phyloP scores from a whole-genome alignment of 148 eudicot species.

The Diospyros lotus region DNA sequence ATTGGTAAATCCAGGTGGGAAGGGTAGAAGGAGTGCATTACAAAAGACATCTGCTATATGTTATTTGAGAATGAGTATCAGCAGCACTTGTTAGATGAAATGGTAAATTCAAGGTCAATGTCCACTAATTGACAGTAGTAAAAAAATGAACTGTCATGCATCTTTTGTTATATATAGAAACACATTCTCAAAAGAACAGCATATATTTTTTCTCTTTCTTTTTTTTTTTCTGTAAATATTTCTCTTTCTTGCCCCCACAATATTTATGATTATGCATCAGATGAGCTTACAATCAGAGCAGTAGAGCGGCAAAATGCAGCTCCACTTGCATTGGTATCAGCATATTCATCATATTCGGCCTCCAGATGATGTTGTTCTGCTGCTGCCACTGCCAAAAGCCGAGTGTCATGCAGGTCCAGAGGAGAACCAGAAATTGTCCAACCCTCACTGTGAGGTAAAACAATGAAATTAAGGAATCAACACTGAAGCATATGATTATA shows the following conservation, averaged over 20 bases:
- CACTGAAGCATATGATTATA: background rate
- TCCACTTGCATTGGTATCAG: constrained; percentile 70
- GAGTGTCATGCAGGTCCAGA: constrained; percentile 69
- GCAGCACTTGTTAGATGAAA: background rate
- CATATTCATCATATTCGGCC: constrained; percentile 79
- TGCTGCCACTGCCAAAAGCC: constrained; percentile 75
- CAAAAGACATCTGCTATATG: no score
- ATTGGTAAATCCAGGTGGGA: no score
- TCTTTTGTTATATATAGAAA: background rate
- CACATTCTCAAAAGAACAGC: no score
- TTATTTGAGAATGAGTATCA: background rate
- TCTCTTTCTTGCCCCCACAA: background rate
- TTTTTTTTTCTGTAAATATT: background rate
- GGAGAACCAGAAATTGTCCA: constrained; percentile 70
- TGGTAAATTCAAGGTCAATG: background rate
- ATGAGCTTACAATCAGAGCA: constrained; percentile 66
- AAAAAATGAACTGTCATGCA: background rate
- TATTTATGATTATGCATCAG: background rate
- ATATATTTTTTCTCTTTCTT: no score
- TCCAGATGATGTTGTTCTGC: constrained; percentile 64
- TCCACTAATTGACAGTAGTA: background rate
- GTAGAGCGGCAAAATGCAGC: constrained; percentile 83
- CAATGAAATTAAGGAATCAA: constrained; percentile 7
- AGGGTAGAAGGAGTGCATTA: no score
- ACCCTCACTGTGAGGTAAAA: constrained; percentile 25